These are phyloP conservation scores for Stephania cephalantha DNA, from an alignment of 164 flowering plant species.

Conservation along the genomic window DNA sequence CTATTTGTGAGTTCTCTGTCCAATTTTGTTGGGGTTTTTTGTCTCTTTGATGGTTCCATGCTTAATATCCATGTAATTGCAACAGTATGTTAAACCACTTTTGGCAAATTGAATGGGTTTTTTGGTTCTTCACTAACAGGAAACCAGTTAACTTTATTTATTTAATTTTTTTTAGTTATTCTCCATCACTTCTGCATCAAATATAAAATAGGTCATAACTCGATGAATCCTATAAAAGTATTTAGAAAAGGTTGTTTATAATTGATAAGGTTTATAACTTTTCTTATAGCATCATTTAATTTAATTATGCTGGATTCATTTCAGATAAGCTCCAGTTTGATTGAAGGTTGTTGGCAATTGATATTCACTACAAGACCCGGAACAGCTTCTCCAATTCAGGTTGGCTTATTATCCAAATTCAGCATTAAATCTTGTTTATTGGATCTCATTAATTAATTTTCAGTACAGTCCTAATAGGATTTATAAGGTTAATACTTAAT, in stretches of 20 bases:
- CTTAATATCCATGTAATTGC: too few relatives aligned
- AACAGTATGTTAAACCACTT: too few relatives aligned
- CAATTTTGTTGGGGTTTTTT: too few relatives aligned
- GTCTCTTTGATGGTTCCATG: too few relatives aligned
- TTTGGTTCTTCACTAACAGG: background rate
- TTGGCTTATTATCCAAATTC: slow-evolving; percentile 12
- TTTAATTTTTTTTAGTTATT: background rate
- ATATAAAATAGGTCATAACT: background rate
- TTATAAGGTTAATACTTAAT: background rate
- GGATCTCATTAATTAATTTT: background rate
- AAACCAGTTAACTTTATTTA: background rate
- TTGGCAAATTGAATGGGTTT: background rate
- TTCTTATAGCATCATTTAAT: background rate
- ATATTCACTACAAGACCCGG: slow-evolving; percentile 96
- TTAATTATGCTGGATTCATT: background rate
- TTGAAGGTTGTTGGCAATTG: slow-evolving; percentile 90
- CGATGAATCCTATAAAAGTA: background rate
- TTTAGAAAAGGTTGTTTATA: background rate
- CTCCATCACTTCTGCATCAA: background rate
- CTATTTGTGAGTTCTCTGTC: too few relatives aligned
- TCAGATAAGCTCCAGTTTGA: slow-evolving; percentile 78
- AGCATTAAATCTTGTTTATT: background rate
- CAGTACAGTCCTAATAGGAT: background rate
- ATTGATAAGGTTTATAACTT: background rate
- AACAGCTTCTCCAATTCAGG: slow-evolving; percentile 95